phyloP scores from a whole-genome alignment of 371 early-diverging fungal genomes.

The Mucor indicus region DNA sequence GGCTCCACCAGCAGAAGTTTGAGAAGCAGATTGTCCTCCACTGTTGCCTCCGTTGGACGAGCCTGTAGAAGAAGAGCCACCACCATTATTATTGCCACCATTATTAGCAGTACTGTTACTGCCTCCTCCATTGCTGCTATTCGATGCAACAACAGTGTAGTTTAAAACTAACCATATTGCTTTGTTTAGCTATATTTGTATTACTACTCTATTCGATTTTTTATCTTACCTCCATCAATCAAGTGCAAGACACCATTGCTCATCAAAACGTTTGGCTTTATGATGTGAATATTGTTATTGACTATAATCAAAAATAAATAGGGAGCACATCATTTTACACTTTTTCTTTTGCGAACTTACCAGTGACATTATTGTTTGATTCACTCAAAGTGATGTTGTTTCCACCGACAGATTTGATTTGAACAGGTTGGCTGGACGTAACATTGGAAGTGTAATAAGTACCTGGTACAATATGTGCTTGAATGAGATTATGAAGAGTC shows the following conservation, averaged over 20 bases:
- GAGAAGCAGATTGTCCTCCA: too few species aligned
- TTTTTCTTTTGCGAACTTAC: constrained; percentile 1
- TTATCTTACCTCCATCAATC: constrained; percentile 27
- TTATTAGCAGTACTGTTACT: too few species aligned
- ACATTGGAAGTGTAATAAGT: constrained; percentile 39
- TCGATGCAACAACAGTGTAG: too few species aligned
- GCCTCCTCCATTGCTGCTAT: too few species aligned
- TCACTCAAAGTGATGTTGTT: constrained; percentile 4
- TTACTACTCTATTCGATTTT: too few species aligned
- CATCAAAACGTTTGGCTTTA: constrained; percentile 26
- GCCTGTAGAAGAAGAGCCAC: too few species aligned
- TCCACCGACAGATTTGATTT: constrained; percentile 1
- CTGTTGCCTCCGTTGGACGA: too few species aligned
- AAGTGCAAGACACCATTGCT: constrained; percentile 49
- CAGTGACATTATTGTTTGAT: background rate
- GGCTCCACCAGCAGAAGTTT: background rate
- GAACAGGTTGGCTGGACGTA: constrained; percentile 15
- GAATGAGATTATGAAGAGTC: constrained; percentile 15
- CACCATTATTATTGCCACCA: too few species aligned
- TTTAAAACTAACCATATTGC: too few species aligned
- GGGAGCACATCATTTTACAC: background rate
- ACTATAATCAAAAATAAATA: background rate
- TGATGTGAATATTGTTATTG: background rate
- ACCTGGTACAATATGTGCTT: constrained; percentile 38
- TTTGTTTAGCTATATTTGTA: too few species aligned